Conservation (phyloP, 2,329 filamentous ascomycete species). For the Hyphodiscus sp. region DNA sequence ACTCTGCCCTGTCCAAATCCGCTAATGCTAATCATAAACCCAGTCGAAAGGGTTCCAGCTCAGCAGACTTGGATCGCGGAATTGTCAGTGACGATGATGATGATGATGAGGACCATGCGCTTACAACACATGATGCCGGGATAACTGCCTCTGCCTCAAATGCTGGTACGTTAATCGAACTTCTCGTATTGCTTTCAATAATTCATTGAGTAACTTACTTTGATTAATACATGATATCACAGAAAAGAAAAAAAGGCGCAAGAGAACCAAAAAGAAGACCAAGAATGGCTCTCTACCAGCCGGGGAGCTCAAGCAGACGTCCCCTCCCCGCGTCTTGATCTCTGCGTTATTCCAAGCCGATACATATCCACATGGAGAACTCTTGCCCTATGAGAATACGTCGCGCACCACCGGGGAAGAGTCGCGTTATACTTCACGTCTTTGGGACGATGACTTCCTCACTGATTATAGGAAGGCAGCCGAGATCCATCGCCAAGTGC, state of each 20-base stretch:
- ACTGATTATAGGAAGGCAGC: constrained; percentile 49
- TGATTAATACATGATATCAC: not conserved
- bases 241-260: constrained; percentile 69
- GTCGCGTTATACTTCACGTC: constrained; percentile 71
- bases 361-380: constrained; percentile 68
- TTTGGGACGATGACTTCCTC: constrained; percentile 53
- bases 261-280: constrained; percentile 69
- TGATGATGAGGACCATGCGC: constrained; percentile 16
- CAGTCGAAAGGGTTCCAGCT: constrained; percentile 11
- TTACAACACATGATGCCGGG: constrained; percentile 8
- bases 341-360: constrained; percentile 65
- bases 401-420: constrained; percentile 75
- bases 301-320: constrained; percentile 53
- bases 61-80: constrained; percentile 21
- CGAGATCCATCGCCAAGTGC: constrained; percentile 49
- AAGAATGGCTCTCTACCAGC: constrained; percentile 38
- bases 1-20: constrained; percentile 16
- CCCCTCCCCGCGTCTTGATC: constrained; percentile 67
- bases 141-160: constrained; percentile 6
- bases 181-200: not conserved
- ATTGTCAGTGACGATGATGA: constrained; percentile 17
- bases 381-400: constrained; percentile 72
- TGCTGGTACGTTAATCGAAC: constrained; percentile 7
- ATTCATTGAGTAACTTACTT: no score
- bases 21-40: constrained; percentile 7